phyloP scores from a whole-genome alignment of 768 basidiomycete species.

The Trametes meyenii region DNA sequence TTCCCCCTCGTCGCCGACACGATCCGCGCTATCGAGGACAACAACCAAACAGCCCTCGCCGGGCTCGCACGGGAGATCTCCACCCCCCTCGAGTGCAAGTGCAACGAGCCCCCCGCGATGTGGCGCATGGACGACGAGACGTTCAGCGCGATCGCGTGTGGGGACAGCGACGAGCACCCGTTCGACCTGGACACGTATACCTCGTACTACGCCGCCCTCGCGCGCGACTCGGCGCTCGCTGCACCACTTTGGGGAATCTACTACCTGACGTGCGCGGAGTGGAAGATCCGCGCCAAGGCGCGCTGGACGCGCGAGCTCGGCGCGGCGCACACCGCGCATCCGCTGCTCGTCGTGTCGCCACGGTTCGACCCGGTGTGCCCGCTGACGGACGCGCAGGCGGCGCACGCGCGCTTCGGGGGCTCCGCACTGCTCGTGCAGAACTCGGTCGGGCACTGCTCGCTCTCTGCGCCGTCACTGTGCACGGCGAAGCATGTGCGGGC shows the following conservation, averaged over 20 bases:
- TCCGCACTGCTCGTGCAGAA: constrained; percentile 26
- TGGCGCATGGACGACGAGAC: constrained; percentile 15
- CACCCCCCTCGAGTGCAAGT: constrained; percentile 20
- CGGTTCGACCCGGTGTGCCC: constrained; percentile 27
- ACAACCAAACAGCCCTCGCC: constrained; percentile 14
- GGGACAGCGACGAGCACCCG: constrained; percentile 15
- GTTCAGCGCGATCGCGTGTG: constrained; percentile 18
- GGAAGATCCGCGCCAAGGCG: constrained; percentile 25
- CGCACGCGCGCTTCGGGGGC: constrained; percentile 21
- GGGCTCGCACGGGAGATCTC: constrained; percentile 14
- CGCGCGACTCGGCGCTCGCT: constrained; percentile 2
- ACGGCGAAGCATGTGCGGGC: constrained; percentile 26
- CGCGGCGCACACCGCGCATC: constrained; percentile 22
- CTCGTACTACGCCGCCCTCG: constrained; percentile 10
- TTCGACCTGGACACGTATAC: background rate
- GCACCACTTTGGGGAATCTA: constrained; percentile 21
- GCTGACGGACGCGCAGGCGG: constrained; percentile 18
- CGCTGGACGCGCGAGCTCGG: constrained; percentile 24
- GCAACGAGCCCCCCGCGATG: background rate
- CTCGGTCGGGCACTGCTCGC: constrained; percentile 28
- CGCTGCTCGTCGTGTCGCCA: constrained; percentile 23
- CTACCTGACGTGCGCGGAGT: constrained; percentile 23
- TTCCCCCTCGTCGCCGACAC: constrained; percentile 17
- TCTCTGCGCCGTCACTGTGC: constrained; percentile 24
- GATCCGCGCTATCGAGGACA: constrained; percentile 13